A percentile compares a stretch with the other conserved stretches of the same genome.
Conservation (phyloP, 345 rosid genomes). For the Citrus maxima region DNA sequence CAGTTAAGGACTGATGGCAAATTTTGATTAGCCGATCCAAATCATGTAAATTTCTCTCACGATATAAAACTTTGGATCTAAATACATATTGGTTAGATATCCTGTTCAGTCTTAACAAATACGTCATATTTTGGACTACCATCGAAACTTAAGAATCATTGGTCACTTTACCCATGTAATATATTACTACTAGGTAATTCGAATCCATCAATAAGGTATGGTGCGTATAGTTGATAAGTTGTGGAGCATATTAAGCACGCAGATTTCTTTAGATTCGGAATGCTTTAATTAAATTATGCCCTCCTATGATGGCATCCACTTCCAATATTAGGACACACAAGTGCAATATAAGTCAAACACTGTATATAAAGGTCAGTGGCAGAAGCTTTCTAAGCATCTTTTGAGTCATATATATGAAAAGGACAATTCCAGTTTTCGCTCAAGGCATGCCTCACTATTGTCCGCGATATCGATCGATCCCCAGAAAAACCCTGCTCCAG, state of each 20-base stretch:
- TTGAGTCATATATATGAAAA: not conserved
- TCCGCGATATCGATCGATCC: not conserved
- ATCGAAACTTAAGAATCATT: too few relatives aligned
- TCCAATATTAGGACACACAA: not conserved
- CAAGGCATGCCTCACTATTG: not conserved
- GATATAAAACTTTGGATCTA: too few relatives aligned
- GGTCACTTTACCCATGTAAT: too few relatives aligned
- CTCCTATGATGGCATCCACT: not conserved
- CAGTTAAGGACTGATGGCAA: too few relatives aligned
- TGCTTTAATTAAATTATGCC: not conserved
- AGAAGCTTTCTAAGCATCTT: not conserved
- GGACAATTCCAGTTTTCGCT: not conserved
- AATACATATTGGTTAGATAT: too few relatives aligned
- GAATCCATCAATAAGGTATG: not conserved
- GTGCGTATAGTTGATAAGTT: not conserved
- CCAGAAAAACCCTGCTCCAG: not conserved
- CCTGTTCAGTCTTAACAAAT: too few relatives aligned
- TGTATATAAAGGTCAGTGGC: not conserved
- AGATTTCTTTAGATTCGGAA: not conserved
- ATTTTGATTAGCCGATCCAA: too few relatives aligned
- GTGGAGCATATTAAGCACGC: not conserved
- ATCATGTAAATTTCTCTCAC: too few relatives aligned
- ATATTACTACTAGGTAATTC: not conserved
- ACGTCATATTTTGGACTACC: too few relatives aligned
- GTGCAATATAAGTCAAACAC: too few relatives aligned